Evolutionary conservation across 768 basidiomycete species (phyloP), one percentile per base, ranked within the genome.

Genomic region (Tulasnella sp.): DNA sequence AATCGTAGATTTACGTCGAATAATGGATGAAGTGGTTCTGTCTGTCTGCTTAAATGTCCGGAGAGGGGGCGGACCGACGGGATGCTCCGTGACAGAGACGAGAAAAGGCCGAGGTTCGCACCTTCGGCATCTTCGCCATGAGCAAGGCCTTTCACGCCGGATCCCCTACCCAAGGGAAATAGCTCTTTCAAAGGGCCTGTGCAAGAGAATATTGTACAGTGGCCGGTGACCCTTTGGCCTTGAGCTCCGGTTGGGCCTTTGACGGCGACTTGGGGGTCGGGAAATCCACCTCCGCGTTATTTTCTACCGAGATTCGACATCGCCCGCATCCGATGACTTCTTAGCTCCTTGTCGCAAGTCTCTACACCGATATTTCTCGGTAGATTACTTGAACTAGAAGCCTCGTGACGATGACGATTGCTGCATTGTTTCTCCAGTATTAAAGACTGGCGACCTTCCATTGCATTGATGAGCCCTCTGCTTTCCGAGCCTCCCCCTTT

Each of bases 331-430:
- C 58, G 58, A 25, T 22, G 58, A 64, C 58, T 64, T 64, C 58
- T 64, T 31, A 64, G 58, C 58, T n/a, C n/a, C 58, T 64, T 64
- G 58, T 64, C 58, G 58, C 58, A 34, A 34, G 25, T 64, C 22
- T 64, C 31, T 64, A 29, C 31, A 64, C 29, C 58, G 58, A 64
- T 14, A 64, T 64, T 11, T 64, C 58, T 64, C 58, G 58, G 58
- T 64, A 64, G 58, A 64, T 64, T 64, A 29, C 29, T 34, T 12
- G 25, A n/a, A 29, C 29, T 70, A 38, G 31, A 25, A 36, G 36
- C 69, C 69, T 42, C 69, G 69, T 70, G 69, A 70, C 69, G 58
- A 64, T 64, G 58, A 64, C 58, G 58, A 64, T 64, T 25, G 58
- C 49, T 49, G 22, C 58, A 34, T 64, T 3, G 58, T 29, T 64